Evolutionary conservation across 441 rosid genomes (phyloP).

Genomic region (Euphorbia celastroides): DNA sequence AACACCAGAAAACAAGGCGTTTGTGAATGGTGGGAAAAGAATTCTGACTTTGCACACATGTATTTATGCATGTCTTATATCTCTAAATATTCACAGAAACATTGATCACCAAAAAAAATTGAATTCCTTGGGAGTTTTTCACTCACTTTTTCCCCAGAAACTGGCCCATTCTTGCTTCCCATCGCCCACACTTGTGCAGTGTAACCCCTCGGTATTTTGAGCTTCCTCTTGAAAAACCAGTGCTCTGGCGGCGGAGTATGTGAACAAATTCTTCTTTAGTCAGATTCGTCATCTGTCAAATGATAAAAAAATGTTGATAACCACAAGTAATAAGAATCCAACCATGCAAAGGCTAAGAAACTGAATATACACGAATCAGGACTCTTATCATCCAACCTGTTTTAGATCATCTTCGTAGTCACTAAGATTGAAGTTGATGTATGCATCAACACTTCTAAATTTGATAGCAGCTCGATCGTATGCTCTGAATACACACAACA

Average conservation of each 20-base stretch:
- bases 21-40: slow-evolving; percentile 20
- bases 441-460: slow-evolving; percentile 88
- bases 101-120: slow-evolving; percentile 11
- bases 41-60: slow-evolving; percentile 23
- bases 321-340: slow-evolving; percentile 3
- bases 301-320: slow-evolving; percentile 1
- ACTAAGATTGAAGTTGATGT: slow-evolving; percentile 66
- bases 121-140: slow-evolving; percentile 16
- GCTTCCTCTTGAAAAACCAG: slow-evolving; percentile 85
- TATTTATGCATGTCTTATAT: slow-evolving; percentile 7
- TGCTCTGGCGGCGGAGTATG: slow-evolving; percentile 87
- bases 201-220: slow-evolving; percentile 88
- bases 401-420: slow-evolving; percentile 84
- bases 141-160: slow-evolving; percentile 95
- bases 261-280: slow-evolving; percentile 89
- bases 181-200: slow-evolving; percentile 84
- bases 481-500: slow-evolving; percentile 41
- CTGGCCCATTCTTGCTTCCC: slow-evolving; percentile 99
- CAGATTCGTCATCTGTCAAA: slow-evolving; percentile 56
- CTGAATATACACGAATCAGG: neutral
- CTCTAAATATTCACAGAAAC: neutral
- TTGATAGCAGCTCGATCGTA: slow-evolving; percentile 95
- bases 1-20: slow-evolving; percentile 22
- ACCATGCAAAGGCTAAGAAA: slow-evolving; percentile 5
- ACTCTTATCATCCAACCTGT: slow-evolving; percentile 42